Conservation (phyloP, 169 alveolate species). For the Cryptosporidium baileyi region DNA sequence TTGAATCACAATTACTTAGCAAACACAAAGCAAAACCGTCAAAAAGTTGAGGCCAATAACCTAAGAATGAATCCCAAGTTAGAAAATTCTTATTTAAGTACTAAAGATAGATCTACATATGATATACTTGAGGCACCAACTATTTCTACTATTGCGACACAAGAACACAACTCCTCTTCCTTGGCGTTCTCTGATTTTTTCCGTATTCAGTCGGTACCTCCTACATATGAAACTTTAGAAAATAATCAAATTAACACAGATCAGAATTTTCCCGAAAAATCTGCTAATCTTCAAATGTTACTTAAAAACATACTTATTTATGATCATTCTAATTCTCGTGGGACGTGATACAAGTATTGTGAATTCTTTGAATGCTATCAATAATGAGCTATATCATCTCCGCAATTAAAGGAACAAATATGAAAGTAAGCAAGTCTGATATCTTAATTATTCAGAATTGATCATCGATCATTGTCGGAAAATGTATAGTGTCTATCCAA, state of each 20-base stretch:
- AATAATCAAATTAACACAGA: slow-evolving; percentile 27
- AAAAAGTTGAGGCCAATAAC: slow-evolving; percentile 10
- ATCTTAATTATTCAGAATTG: too few species aligned
- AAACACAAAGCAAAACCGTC: slow-evolving; percentile 26
- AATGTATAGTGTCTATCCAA: too few species aligned
- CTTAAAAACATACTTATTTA: slow-evolving; percentile 49
- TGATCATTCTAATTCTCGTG: slow-evolving; percentile 23
- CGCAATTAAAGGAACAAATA: too few species aligned
- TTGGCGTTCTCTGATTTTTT: slow-evolving; percentile 50
- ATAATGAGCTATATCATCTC: too few species aligned
- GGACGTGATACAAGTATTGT: not conserved
- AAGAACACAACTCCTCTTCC: not conserved
- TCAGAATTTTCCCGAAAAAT: slow-evolving; percentile 42
- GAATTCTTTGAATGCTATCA: too few species aligned
- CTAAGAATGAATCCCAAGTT: slow-evolving; percentile 25
- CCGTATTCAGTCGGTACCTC: slow-evolving; percentile 51
- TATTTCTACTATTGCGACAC: not conserved
- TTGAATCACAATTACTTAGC: not conserved
- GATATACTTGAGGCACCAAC: not conserved
- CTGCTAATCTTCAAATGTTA: slow-evolving; percentile 53
- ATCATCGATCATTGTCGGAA: too few species aligned
- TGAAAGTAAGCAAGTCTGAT: too few species aligned
- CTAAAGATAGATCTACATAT: not conserved
- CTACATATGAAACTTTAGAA: slow-evolving; percentile 26
- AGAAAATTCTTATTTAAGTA: not conserved